Conservation (phyloP, 2,329 filamentous ascomycete species). For the Calonectria hongkongensis region DNA sequence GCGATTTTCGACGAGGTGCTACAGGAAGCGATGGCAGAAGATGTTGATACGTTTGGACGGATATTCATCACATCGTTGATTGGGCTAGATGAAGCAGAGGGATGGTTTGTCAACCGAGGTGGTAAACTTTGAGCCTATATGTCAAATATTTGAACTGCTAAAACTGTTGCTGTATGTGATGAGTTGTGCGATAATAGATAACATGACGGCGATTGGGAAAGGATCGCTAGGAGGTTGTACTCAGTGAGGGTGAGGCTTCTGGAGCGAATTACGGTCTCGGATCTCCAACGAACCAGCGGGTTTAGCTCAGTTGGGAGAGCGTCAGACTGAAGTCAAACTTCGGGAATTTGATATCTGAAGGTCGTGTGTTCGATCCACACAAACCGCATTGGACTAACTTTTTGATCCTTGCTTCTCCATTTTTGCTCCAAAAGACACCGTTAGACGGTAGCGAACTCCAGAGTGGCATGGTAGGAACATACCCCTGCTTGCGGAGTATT, state of each 20-base stretch:
- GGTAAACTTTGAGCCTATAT: slow-evolving; percentile 27
- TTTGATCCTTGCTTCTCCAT: slow-evolving; percentile 30
- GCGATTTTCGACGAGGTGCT: slow-evolving; percentile 54
- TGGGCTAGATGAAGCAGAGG: slow-evolving; percentile 59
- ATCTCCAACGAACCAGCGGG: slow-evolving; percentile 45
- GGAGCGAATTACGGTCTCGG: accelerated
- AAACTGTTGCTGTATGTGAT: neutral
- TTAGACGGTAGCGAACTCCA: neutral
- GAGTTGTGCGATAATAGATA: too few species aligned
- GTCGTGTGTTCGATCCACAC: slow-evolving; percentile 58
- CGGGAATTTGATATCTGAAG: slow-evolving; percentile 50
- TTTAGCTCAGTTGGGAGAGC: slow-evolving; percentile 58
- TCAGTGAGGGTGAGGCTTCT: neutral
- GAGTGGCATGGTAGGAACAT: neutral
- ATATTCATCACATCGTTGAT: slow-evolving; percentile 58
- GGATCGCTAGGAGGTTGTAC: neutral
- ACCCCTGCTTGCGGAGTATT: slow-evolving; percentile 2
- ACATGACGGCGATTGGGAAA: neutral
- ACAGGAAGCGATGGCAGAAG: slow-evolving; percentile 62
- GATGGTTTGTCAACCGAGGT: slow-evolving; percentile 57
- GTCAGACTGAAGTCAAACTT: slow-evolving; percentile 43
- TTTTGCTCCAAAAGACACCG: neutral
- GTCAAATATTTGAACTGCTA: neutral
- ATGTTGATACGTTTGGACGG: slow-evolving; percentile 66
- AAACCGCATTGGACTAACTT: slow-evolving; percentile 48